Evolutionary conservation across 306 rosid genomes (phyloP).

Genomic region (Echinosophora koreensis): DNA sequence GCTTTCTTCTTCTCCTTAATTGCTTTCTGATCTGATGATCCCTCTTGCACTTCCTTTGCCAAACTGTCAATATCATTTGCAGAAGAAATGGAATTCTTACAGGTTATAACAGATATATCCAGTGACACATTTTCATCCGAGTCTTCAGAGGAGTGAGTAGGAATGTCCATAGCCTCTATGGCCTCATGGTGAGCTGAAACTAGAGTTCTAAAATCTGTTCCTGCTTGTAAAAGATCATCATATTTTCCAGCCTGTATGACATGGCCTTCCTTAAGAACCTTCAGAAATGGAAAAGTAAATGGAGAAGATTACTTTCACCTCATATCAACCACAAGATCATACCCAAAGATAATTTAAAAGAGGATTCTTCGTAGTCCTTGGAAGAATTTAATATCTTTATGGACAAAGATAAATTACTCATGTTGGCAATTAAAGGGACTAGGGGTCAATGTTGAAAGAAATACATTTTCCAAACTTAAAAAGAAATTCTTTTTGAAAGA

Average conservation of each 20-base stretch:
- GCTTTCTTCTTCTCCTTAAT: constrained; percentile 92
- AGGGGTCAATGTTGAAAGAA: constrained; percentile 12
- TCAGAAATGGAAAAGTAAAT: constrained; percentile 43
- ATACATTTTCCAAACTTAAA: constrained; percentile 12
- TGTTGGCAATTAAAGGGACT: constrained; percentile 20
- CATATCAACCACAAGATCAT: constrained; percentile 13
- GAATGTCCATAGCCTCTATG: constrained; percentile 98
- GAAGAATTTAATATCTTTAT: constrained; percentile 8
- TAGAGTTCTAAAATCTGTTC: constrained; percentile 91
- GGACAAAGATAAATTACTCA: constrained; percentile 21
- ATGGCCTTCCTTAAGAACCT: constrained; percentile 93
- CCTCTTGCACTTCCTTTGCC: constrained; percentile 91
- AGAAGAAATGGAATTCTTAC: constrained; percentile 60
- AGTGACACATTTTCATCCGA: constrained; percentile 76
- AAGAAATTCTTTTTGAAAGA: background rate
- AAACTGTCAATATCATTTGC: constrained; percentile 68
- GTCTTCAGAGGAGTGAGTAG: constrained; percentile 86
- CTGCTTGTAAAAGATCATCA: constrained; percentile 96
- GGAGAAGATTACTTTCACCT: constrained; percentile 33
- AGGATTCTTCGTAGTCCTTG: constrained; percentile 5
- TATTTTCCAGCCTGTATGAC: constrained; percentile 95
- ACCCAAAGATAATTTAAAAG: background rate
- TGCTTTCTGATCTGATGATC: constrained; percentile 76
- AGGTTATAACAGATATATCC: constrained; percentile 58
- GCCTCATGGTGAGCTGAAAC: constrained; percentile 99